These are phyloP conservation scores for Phytophthora rubi DNA, from an alignment of 352 stramenopile species.

Conservation along the genomic window DNA sequence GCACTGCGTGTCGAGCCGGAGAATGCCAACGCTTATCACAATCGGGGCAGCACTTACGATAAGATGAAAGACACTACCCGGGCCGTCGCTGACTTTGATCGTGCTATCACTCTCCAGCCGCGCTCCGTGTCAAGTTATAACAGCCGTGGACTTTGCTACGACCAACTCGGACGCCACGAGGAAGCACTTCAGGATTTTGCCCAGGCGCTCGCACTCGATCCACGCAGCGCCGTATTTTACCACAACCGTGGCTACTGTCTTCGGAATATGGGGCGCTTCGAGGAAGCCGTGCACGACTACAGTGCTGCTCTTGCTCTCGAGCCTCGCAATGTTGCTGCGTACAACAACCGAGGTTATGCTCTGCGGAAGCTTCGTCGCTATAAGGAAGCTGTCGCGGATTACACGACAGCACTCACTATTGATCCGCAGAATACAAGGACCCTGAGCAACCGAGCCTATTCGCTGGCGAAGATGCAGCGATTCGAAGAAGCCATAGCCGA, in stretches of 20 bases:
- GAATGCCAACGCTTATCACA: conserved; percentile 87
- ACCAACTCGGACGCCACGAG: conserved; percentile 64
- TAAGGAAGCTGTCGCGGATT: conserved; percentile 76
- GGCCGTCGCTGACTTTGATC: conserved; percentile 77
- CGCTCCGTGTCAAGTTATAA: conserved; percentile 81
- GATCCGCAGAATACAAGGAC: conserved; percentile 83
- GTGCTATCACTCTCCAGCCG: conserved; percentile 64
- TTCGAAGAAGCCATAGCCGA: conserved; percentile 71
- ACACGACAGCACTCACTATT: conserved; percentile 69
- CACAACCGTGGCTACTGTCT: conserved; percentile 90
- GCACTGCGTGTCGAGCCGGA: conserved; percentile 68
- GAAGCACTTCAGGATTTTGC: conserved; percentile 84
- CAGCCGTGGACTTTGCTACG: conserved; percentile 77
- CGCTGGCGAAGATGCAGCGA: conserved; percentile 80
- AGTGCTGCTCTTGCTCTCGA: conserved; percentile 67
- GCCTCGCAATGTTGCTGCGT: conserved; percentile 72
- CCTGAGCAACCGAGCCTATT: conserved; percentile 88
- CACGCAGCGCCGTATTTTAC: conserved; percentile 77
- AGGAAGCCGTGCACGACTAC: conserved; percentile 72
- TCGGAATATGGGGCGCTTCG: conserved; percentile 81
- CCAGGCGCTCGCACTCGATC: conserved; percentile 66
- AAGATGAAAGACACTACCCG: conserved; percentile 68
- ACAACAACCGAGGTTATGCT: conserved; percentile 89
- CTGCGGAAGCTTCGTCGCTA: conserved; percentile 76
- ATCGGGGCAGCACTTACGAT: conserved; percentile 82